These are phyloP conservation scores for Rusavskia elegans DNA, from an alignment of 495 filamentous ascomycete genomes.

Conservation along the genomic window DNA sequence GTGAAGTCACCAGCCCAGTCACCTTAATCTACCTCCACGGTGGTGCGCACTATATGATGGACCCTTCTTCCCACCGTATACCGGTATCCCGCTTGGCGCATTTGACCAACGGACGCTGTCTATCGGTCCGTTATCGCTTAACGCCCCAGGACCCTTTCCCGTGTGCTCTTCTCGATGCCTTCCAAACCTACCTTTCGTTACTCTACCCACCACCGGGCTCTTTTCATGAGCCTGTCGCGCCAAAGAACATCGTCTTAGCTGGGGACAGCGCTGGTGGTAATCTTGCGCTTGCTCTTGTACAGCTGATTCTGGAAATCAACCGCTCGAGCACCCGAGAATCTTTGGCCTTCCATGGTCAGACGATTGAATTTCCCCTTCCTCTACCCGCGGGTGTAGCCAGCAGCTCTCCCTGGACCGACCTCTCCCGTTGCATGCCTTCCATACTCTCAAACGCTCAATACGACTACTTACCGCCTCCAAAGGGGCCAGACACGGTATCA, in stretches of 20 bases:
- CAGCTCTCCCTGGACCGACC: constrained; percentile 62
- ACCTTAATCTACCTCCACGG: constrained; percentile 83
- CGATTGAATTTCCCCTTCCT: constrained; percentile 35
- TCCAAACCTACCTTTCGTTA: constrained; percentile 68
- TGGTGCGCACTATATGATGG: constrained; percentile 69
- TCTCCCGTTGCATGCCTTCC: constrained; percentile 60
- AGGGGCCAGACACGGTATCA: constrained; percentile 13
- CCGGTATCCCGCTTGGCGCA: constrained; percentile 30
- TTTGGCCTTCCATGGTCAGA: constrained; percentile 47
- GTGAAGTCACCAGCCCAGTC: constrained; percentile 45
- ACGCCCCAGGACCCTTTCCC: constrained; percentile 77
- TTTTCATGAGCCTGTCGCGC: constrained; percentile 49
- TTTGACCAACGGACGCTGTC: constrained; percentile 40
- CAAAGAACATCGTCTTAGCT: constrained; percentile 58
- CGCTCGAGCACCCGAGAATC: constrained; percentile 18
- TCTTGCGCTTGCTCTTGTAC: constrained; percentile 53
- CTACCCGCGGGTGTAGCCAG: constrained; percentile 55
- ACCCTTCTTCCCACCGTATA: constrained; percentile 50
- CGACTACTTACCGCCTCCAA: constrained; percentile 56
- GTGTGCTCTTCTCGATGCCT: constrained; percentile 65
- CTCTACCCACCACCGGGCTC: constrained; percentile 64
- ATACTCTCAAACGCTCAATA: constrained; percentile 41
- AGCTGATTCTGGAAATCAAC: constrained; percentile 55
- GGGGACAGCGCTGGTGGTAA: constrained; percentile 88
- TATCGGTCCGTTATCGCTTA: constrained; percentile 76